Evolutionary conservation across 2,329 filamentous ascomycete genomes (phyloP).

Genomic region (Fusarium devonianum): DNA sequence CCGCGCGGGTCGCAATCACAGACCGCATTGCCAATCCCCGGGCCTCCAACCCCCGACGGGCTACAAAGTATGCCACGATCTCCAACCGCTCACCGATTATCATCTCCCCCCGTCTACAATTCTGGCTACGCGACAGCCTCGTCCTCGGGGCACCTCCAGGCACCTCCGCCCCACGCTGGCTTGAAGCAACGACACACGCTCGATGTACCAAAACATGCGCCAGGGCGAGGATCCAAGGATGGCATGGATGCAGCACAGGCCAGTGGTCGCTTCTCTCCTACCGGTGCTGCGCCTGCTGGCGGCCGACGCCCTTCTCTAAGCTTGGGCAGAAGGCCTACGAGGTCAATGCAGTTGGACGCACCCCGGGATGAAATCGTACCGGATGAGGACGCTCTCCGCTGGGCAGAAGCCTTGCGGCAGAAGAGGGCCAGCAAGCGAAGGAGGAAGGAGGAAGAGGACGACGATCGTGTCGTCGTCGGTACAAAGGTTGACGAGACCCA

Average conservation of each 20-base stretch:
- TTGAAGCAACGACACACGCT: constrained; percentile 86
- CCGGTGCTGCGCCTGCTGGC: constrained; percentile 57
- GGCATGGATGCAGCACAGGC: constrained; percentile 70
- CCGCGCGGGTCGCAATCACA: constrained; percentile 27
- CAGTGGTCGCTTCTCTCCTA: constrained; percentile 83
- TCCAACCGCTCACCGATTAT: constrained; percentile 62
- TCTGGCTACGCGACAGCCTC: constrained; percentile 51
- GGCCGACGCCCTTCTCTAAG: constrained; percentile 83
- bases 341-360: constrained; percentile 84
- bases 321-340: constrained; percentile 79
- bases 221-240: constrained; percentile 76
- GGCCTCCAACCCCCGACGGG: constrained; percentile 39
- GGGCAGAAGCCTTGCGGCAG: constrained; percentile 91
- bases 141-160: constrained; percentile 60
- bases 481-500: constrained; percentile 98
- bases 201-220: constrained; percentile 77
- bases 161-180: constrained; percentile 53
- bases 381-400: constrained; percentile 89
- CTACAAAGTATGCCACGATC: constrained; percentile 36
- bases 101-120: constrained; percentile 67
- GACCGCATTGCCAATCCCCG: constrained; percentile 24
- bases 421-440: constrained; percentile 88
- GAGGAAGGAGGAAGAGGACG: constrained; percentile 85
- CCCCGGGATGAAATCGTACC: constrained; percentile 83
- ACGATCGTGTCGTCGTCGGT: constrained; percentile 92